Percentiles rank a stretch among this genome's conserved stretches.
Evolutionary conservation across 495 filamentous ascomycete species (phyloP).

Genomic region (Aspergillus cavernicola): DNA sequence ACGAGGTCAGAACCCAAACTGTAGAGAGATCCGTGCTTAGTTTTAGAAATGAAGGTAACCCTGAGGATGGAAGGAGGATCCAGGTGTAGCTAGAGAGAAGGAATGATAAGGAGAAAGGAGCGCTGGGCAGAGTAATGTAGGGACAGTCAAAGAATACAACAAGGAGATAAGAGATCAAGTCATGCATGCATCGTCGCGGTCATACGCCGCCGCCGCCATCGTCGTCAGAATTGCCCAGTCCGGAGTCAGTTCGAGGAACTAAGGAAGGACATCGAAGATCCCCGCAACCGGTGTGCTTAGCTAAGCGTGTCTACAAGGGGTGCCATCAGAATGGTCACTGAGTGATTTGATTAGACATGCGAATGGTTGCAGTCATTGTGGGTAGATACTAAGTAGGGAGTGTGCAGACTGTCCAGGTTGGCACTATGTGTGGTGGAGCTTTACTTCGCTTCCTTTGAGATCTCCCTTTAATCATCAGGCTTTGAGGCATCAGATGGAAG

Average conservation of each 20-base stretch:
- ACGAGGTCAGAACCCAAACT: slow-evolving; percentile 7
- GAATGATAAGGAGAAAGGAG: slow-evolving; percentile 7
- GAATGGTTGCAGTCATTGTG: too few species aligned
- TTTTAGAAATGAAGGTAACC: slow-evolving; percentile 27
- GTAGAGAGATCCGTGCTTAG: slow-evolving; percentile 40
- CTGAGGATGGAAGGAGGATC: slow-evolving; percentile 6
- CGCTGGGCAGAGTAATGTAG: not conserved
- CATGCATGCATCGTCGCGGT: slow-evolving; percentile 9
- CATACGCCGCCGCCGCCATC: not conserved
- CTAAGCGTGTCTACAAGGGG: slow-evolving; percentile 14
- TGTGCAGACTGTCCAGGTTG: not conserved
- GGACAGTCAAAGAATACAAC: slow-evolving; percentile 2
- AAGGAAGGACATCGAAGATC: slow-evolving; percentile 32
- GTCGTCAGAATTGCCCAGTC: not conserved
- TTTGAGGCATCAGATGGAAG: too few species aligned
- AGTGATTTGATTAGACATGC: too few species aligned
- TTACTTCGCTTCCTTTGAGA: too few species aligned
- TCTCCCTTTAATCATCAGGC: too few species aligned
- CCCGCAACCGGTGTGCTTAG: slow-evolving; percentile 34
- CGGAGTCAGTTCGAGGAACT: slow-evolving; percentile 9
- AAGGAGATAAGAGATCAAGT: not conserved
- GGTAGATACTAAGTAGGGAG: too few species aligned
- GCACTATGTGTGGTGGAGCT: too few species aligned
- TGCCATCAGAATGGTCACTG: not conserved
- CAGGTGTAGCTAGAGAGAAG: slow-evolving; percentile 4